Percentiles rank a stretch among this genome's conserved stretches.
These are phyloP conservation scores for Mycena kentingensis DNA, from an alignment of 768 basidiomycete species.

Conservation along the genomic window DNA sequence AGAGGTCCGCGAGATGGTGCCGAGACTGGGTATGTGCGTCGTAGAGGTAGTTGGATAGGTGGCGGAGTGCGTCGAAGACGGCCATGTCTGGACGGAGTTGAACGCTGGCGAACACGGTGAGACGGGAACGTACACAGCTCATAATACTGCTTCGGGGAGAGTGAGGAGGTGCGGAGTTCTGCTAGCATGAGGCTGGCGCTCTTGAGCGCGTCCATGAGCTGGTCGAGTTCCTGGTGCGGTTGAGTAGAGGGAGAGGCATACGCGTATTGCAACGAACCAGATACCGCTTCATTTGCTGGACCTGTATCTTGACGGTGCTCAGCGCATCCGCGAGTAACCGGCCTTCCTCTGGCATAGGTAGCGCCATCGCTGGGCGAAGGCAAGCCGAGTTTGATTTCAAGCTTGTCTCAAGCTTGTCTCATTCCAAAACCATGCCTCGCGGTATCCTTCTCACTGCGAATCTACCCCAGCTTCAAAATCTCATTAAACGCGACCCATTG, in stretches of 20 bases:
- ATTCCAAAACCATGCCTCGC: conserved; percentile 47
- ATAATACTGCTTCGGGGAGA: conserved; percentile 97
- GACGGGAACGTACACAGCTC: conserved; percentile 75
- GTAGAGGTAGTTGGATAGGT: conserved; percentile 94
- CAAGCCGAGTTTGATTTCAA: too few relatives aligned
- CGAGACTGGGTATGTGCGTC: conserved; percentile 90
- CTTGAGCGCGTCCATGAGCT: conserved; percentile 98
- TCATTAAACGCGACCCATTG: conserved; percentile 91
- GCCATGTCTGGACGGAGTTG: conserved; percentile 76
- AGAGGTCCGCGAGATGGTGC: conserved; percentile 97
- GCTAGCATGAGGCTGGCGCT: conserved; percentile 97
- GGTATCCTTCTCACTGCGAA: conserved; percentile 84
- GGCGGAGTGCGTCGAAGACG: conserved; percentile 94
- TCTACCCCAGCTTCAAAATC: conserved; percentile 92
- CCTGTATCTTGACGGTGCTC: conserved; percentile 86
- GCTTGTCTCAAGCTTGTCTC: neutral
- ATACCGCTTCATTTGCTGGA: conserved; percentile 93
- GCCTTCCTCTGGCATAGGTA: conserved; percentile 57
- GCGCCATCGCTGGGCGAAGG: too few relatives aligned
- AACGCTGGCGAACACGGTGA: neutral
- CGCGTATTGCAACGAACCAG: conserved; percentile 55
- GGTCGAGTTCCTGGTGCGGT: conserved; percentile 76
- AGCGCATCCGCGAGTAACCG: conserved; percentile 84
- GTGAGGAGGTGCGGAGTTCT: conserved; percentile 88
- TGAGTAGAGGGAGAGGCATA: conserved; percentile 6